Evolutionary conservation across 148 eudicot species (phyloP), one percentile per base, ranked within the genome.

Genomic region (Simmondsia chinensis): DNA sequence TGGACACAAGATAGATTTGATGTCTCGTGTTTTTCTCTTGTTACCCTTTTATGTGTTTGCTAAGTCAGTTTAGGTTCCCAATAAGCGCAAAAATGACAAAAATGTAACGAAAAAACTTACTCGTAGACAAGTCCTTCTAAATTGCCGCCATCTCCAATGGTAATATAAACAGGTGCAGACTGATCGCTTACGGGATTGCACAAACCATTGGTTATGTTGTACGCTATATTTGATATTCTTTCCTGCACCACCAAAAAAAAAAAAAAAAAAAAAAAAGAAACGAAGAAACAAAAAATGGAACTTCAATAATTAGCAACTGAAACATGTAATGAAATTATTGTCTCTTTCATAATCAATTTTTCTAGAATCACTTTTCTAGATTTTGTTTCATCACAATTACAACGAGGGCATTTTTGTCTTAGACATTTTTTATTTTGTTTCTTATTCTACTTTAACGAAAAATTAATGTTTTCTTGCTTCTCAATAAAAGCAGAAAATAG

Each of bases 91-190:
- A 56, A 40, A 4, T n/a, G 12, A 13, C 5, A 18, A 22, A 47
- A 40, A 48, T 8, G 8, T 20, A 7, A 36, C 22, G n/a, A 20
- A 31, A 13, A 20, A 17, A 49, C 79, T 14, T 82, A 87, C 96
- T 79, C 77, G 1, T 55, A 68, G 3, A 63, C 73, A 44, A 87
- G 50, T 57, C 96, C 96, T 63, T 87, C 96, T 38, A 45, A 69
- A 55, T 87, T 87, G 50, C 96, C 96, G 23, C 96, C 88, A 22
- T 87, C 96, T 59, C 94, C 96, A 22, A 87, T 74, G 28, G 94
- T 87, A 37, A 82, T 69, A 61, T 87, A 82, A 53, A 82, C 82
- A 4, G 94, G 96, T 20, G 96, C 96, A 21, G 87, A 79, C 11
- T 46, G 50, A 33, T 87, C 82, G 0, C 46, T 59, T 20, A 45